These are phyloP conservation scores for Candida orba DNA, from an alignment of 805 yeast species.

Conservation along the genomic window DNA sequence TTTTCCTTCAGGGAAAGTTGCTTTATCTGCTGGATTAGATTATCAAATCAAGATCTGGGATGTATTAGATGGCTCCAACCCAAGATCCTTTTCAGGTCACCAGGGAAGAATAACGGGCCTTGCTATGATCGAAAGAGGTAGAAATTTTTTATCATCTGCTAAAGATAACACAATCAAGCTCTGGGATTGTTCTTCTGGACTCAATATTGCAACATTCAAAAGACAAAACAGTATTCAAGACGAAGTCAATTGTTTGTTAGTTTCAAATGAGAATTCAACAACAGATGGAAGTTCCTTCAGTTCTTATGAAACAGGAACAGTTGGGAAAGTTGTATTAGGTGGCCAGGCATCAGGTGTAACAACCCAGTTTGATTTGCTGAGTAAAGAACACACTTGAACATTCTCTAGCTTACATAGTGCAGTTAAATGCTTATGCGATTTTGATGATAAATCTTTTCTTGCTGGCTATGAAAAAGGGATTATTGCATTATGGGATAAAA, in stretches of 20 bases:
- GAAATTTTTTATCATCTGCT: slow-evolving; percentile 54
- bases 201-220: slow-evolving; percentile 32
- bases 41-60: slow-evolving; percentile 58
- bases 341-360: slow-evolving; percentile 36
- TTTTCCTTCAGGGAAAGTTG: slow-evolving; percentile 62
- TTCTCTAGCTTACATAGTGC: slow-evolving; percentile 22
- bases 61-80: slow-evolving; percentile 35
- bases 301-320: slow-evolving; percentile 41
- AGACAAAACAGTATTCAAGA: slow-evolving; percentile 30
- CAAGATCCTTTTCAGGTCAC: slow-evolving; percentile 48
- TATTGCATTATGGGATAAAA: slow-evolving; percentile 36
- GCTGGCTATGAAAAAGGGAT: slow-evolving; percentile 31
- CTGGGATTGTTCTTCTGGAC: slow-evolving; percentile 67
- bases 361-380: slow-evolving; percentile 32
- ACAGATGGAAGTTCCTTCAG: neutral
- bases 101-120: slow-evolving; percentile 40
- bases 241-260: slow-evolving; percentile 26
- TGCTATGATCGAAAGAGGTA: slow-evolving; percentile 52
- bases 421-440: neutral
- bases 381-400: slow-evolving; percentile 19
- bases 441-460: slow-evolving; percentile 8
- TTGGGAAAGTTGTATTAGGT: slow-evolving; percentile 34
- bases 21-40: slow-evolving; percentile 54
- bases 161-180: slow-evolving; percentile 48
- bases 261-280: neutral